A percentile compares a stretch with the other conserved stretches of the same genome.
phyloP scores from a whole-genome alignment of 1,284 basidiomycete species.

The Coniferiporia sulphurascens region DNA sequence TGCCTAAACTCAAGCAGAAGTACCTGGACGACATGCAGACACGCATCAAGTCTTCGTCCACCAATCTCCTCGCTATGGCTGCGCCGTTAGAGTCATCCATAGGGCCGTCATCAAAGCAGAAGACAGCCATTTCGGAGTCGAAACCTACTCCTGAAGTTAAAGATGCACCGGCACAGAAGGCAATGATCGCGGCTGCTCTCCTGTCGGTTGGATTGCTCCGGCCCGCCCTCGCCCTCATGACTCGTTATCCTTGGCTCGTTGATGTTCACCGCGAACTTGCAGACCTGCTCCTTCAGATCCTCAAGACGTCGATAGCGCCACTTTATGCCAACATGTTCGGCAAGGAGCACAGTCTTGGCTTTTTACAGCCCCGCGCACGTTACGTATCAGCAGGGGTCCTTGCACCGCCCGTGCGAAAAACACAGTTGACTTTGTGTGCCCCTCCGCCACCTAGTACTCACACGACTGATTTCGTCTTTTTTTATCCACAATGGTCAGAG shows the following conservation, averaged over 20 bases:
- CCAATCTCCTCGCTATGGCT: slow-evolving; percentile 84
- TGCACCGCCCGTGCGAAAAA: slow-evolving; percentile 49
- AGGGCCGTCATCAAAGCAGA: slow-evolving; percentile 24
- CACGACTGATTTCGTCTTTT: slow-evolving; percentile 76
- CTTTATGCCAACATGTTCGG: slow-evolving; percentile 58
- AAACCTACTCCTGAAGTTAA: slow-evolving; percentile 40
- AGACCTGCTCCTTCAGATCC: slow-evolving; percentile 74
- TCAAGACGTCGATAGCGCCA: slow-evolving; percentile 62
- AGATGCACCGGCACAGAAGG: slow-evolving; percentile 73
- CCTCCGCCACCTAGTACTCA: slow-evolving; percentile 74
- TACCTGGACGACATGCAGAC: slow-evolving; percentile 66
- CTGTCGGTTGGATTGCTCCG: slow-evolving; percentile 82
- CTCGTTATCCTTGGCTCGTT: slow-evolving; percentile 83
- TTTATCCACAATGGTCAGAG: slow-evolving; percentile 81
- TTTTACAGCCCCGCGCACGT: slow-evolving; percentile 55
- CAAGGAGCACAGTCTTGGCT: slow-evolving; percentile 55
- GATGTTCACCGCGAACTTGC: slow-evolving; percentile 80
- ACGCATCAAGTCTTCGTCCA: slow-evolving; percentile 61
- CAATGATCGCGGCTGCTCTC: slow-evolving; percentile 75
- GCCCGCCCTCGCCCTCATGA: slow-evolving; percentile 74
- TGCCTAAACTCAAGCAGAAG: slow-evolving; percentile 63
- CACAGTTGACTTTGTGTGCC: slow-evolving; percentile 60
- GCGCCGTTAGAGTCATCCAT: slow-evolving; percentile 64
- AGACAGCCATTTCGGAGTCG: slow-evolving; percentile 18
- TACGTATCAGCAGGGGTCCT: slow-evolving; percentile 54